Base-by-base conservation (phyloP, 2,329 filamentous ascomycete species). In the Chaetomium strumarium region DNA sequence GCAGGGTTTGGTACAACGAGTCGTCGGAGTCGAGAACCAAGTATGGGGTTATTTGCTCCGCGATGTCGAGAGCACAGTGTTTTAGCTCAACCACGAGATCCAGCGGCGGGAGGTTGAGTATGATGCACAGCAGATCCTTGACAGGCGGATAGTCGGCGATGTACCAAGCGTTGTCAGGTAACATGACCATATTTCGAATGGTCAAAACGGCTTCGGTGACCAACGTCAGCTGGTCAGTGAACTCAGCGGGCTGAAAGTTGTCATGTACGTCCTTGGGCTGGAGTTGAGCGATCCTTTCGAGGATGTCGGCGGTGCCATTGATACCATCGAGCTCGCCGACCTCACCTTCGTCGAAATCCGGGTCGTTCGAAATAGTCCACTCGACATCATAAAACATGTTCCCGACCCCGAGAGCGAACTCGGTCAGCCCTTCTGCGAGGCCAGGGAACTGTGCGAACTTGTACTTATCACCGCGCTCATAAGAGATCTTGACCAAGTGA, bases 401-500 rank as follows among this genome's bases (percentile, higher is more conserved):
- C 51, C 86, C 86, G 38, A 95, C 79, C 57, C 91, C 83, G 46
- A 96, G 75, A 2, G 87, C 84, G 65, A 95, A 95, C 56, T 90
- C 86, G 51, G 95, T 83, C 10, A 99, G 77, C 3, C 88, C 88
- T 68, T 97, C 93, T 0, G 90, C 89, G 29, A 99, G 77, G 10
- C 89, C 85, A 1, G 88, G 86, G 61, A 96, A 97, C 5, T 89
- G 88, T 62, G 95, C 90, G 60, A 97, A 96, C 55, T 89, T 87
- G 71, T 95, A 96, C 69, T 96, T 96, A 67, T 97, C 93, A 42
- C 92, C 92, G 40, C 91, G 82, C 68, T 97, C 91, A 64, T 86
- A 93, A 0, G 91, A 96, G 29, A 97, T 96, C 67, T 96, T 95
- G 55, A 97, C 90, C 4, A 97, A 73, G 63, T 97, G 92, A 62